phyloP scores from a whole-genome alignment of 306 rosid genomes.

The Geum urbanum region DNA sequence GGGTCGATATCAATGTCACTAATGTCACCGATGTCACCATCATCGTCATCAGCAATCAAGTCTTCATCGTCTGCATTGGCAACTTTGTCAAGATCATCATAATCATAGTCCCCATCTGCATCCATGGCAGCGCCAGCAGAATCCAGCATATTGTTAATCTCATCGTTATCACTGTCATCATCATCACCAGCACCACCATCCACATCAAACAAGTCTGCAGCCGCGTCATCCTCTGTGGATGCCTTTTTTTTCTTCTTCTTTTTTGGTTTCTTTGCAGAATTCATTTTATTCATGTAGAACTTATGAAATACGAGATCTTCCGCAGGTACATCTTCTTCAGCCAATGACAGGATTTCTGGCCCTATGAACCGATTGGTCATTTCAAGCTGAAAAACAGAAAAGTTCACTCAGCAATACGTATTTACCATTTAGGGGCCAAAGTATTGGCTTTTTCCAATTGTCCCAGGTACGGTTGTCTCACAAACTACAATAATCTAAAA shows the following conservation, averaged over 20 bases:
- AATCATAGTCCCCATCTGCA: slow-evolving; percentile 61
- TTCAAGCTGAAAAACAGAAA: slow-evolving; percentile 55
- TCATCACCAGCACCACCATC: slow-evolving; percentile 50
- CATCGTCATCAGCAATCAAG: slow-evolving; percentile 62
- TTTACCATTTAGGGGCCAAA: slow-evolving; percentile 9
- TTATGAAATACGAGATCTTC: slow-evolving; percentile 96
- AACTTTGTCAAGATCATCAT: slow-evolving; percentile 75
- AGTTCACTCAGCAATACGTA: slow-evolving; percentile 23
- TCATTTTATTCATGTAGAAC: slow-evolving; percentile 76
- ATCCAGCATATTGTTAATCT: slow-evolving; percentile 75
- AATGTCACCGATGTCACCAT: slow-evolving; percentile 56
- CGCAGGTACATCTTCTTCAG: slow-evolving; percentile 82
- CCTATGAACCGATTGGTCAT: slow-evolving; percentile 66
- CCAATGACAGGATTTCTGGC: slow-evolving; percentile 68
- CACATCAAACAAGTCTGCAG: slow-evolving; percentile 52
- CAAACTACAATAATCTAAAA: not conserved
- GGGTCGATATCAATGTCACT: slow-evolving; percentile 64
- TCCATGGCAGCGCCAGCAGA: slow-evolving; percentile 46
- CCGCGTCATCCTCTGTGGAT: slow-evolving; percentile 51
- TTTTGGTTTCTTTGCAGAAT: slow-evolving; percentile 54
- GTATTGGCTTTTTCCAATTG: not conserved
- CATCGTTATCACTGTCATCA: slow-evolving; percentile 86
- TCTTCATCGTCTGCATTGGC: slow-evolving; percentile 74
- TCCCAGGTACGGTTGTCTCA: no score
- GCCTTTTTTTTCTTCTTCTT: slow-evolving; percentile 72